Evolutionary conservation across 352 stramenopile genomes (phyloP), one percentile per base, ranked within the genome.

Genomic region (Pythium graminicola): DNA sequence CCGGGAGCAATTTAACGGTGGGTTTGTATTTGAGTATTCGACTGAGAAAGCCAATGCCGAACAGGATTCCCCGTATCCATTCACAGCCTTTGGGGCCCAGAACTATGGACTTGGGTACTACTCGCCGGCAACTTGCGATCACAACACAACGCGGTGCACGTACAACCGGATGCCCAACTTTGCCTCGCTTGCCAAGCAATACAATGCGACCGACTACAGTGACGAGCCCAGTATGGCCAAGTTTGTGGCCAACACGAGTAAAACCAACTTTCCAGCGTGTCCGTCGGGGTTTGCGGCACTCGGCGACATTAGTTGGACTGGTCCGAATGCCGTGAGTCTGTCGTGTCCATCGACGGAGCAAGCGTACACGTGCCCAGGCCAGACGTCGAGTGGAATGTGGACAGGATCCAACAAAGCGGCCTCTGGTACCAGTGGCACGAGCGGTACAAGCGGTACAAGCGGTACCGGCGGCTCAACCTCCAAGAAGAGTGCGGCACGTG

Each of bases 61-160:
- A 36, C 44, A 57, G 9, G 60, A 65, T 2, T 73, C 76, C 11
- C 41, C 56, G 41, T 93, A 75, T 54, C 83, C 84, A 22, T 95
- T 94, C 60, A 89, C 71, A 41, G 50, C 39, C 5, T 95, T 74
- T 42, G 81, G 77, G 4, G 60, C 67, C 9, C 70, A 89, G 56
- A 91, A 93, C 59, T 96, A 95, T 48, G 86, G 86, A 2, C 64
- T 96, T 0, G 86, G 86, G 5, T 96, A 91, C 69, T 95, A 83
- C 49, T 70, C 67, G 10, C 85, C 85, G 11, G 70, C 61, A 11
- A 50, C 80, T 53, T 95, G 85, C 46, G 74, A 95, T 45, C 73
- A 89, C 54, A 47, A 53, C 0, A 65, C 50, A 24, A 70, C 62
- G 0, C 20, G 62, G 36, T 96, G 85, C 59, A 54, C 50, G n/a